phyloP scores from a whole-genome alignment of 768 basidiomycete genomes.

The Hygrophoropsis aurantiaca region DNA sequence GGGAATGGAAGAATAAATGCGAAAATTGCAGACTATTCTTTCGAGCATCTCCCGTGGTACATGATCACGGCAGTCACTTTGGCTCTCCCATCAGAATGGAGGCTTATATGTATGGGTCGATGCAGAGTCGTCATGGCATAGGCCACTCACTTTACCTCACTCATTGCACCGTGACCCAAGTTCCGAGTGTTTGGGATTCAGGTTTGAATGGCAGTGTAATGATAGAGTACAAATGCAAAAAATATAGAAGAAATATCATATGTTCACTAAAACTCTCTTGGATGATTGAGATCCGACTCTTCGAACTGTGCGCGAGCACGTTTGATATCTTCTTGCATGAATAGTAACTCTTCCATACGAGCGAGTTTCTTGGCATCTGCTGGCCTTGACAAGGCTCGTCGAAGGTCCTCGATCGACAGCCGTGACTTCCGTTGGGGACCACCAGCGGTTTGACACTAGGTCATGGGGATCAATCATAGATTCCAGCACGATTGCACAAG shows the following conservation, averaged over 20 bases:
- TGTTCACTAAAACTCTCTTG: constrained; percentile 42
- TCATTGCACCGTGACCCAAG: too few relatives aligned
- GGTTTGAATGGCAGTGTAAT: not conserved
- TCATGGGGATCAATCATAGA: constrained; percentile 4
- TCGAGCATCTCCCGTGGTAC: too few relatives aligned
- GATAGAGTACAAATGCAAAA: constrained; percentile 1
- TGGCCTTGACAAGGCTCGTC: constrained; percentile 74
- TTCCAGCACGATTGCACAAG: too few relatives aligned
- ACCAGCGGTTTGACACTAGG: constrained; percentile 74
- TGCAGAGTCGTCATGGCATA: too few relatives aligned
- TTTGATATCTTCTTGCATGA: constrained; percentile 94
- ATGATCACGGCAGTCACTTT: too few relatives aligned
- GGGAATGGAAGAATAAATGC: constrained; percentile 67
- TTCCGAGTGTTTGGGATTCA: too few relatives aligned
- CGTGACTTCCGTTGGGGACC: constrained; percentile 67
- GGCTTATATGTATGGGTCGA: too few relatives aligned
- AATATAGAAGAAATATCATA: not conserved
- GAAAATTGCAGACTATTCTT: not conserved
- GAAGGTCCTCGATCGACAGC: constrained; percentile 84
- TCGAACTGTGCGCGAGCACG: constrained; percentile 81
- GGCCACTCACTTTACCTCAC: too few relatives aligned
- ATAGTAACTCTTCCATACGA: constrained; percentile 86
- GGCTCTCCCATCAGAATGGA: too few relatives aligned
- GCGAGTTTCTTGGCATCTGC: constrained; percentile 93
- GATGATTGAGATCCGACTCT: constrained; percentile 46